phyloP scores from a whole-genome alignment of 2,329 filamentous ascomycete genomes.

The Nothopassalora personata region DNA sequence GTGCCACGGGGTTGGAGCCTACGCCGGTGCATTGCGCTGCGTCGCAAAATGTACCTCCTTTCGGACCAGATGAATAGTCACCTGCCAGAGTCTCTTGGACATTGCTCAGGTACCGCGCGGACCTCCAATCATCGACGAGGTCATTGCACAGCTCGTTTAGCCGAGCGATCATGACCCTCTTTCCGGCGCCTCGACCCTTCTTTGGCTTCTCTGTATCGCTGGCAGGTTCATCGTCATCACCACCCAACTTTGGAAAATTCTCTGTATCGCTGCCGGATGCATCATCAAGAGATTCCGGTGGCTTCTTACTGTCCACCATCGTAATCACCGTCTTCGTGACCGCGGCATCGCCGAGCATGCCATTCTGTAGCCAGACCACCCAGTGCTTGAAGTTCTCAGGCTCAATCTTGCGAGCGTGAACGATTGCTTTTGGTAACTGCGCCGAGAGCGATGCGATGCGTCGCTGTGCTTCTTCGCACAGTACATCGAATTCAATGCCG shows the following conservation, averaged over 20 bases:
- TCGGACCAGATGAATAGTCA: too few species aligned
- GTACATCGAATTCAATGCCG: conserved; percentile 3
- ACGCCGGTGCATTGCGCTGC: too few species aligned
- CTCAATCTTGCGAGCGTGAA: conserved; percentile 7
- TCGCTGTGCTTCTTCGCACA: conserved; percentile 7
- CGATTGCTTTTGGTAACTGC: conserved; percentile 1
- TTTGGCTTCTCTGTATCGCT: neutral
- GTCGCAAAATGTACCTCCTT: too few species aligned
- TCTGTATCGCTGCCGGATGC: too few species aligned
- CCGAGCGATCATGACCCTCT: conserved; percentile 2
- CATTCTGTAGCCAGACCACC: neutral
- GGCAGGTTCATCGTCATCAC: neutral
- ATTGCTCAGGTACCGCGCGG: conserved; percentile 22
- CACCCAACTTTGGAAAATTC: neutral
- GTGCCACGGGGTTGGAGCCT: too few species aligned
- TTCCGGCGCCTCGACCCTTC: neutral
- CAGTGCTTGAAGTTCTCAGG: conserved; percentile 13
- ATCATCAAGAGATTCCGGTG: too few species aligned
- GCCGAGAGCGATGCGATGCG: conserved; percentile 4
- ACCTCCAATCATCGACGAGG: conserved; percentile 20
- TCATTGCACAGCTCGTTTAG: conserved; percentile 18
- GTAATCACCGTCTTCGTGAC: conserved; percentile 1
- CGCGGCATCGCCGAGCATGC: conserved; percentile 21
- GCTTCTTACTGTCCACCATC: neutral
- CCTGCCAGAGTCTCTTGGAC: conserved; percentile 3